These are phyloP conservation scores for Ceratocystis cubensis DNA, from an alignment of 2,329 filamentous ascomycete species.

Conservation along the genomic window DNA sequence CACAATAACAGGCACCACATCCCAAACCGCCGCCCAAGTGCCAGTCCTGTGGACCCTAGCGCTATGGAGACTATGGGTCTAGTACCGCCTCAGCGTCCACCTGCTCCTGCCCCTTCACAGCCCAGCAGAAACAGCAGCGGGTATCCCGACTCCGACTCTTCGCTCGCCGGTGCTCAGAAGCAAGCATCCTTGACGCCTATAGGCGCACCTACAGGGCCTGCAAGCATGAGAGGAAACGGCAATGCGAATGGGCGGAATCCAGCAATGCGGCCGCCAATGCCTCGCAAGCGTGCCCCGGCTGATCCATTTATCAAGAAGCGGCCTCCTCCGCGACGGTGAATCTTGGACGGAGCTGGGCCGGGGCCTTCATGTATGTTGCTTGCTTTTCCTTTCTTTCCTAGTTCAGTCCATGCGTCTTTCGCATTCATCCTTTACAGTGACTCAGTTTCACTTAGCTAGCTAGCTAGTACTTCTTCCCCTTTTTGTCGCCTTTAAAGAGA, in stretches of 20 bases:
- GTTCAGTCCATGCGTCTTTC: background rate
- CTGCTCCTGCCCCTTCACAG: conserved; percentile 24
- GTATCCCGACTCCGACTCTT: background rate
- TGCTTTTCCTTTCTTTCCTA: background rate
- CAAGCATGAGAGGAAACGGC: background rate
- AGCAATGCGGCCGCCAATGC: conserved; percentile 15
- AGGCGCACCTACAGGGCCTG: conserved; percentile 22
- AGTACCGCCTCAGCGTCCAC: conserved; percentile 34
- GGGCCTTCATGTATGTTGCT: background rate
- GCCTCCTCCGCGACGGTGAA: conserved; percentile 22
- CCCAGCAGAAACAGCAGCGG: conserved; percentile 17
- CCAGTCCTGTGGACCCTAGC: conserved; percentile 33
- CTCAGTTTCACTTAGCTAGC: background rate
- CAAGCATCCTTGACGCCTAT: conserved; percentile 21
- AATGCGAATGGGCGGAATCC: background rate
- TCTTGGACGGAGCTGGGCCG: background rate
- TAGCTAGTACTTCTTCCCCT: background rate
- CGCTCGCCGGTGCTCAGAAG: background rate
- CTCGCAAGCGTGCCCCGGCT: conserved; percentile 32
- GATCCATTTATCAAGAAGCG: conserved; percentile 36
- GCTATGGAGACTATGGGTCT: conserved; percentile 42
- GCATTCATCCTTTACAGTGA: background rate
- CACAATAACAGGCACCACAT: background rate
- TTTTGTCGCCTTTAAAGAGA: background rate
- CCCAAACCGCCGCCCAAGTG: background rate